Evolutionary conservation across 495 filamentous ascomycete genomes (phyloP), one percentile per base, ranked within the genome.

Genomic region (Hypoxylon cercidicola): DNA sequence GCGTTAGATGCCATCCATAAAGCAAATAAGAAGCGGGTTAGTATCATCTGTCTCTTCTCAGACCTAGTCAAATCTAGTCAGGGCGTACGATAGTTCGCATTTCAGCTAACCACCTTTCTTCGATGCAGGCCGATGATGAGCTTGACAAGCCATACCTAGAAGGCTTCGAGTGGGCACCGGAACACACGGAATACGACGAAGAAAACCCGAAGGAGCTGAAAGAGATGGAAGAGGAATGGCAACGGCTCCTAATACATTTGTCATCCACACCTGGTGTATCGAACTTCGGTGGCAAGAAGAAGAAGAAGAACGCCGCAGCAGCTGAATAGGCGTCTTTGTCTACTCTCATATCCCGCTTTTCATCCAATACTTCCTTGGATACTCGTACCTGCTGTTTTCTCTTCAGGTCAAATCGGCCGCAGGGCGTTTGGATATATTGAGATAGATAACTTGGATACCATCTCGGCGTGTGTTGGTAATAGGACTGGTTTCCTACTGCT

Each of bases 1-100:
- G 93, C 92, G 55, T 74, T 96, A 72, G 92, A 96, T 75, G 93
- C 90, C 67, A 97, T 97, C 81, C 82, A 95, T 84, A 96, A 96
- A 82, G 86, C 90, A 66, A 95, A 88, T 83, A 94, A 93, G 84
- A 97, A 96, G 87, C 88, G 92, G 88, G 93, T 91, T 79, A 59
- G 78, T 69, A 9, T n/a, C 20, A 32, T 3, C 35, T 12, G 16
- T 12, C 12, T 4, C 15, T 45, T 13, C 15, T 48, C 18, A 19
- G 47, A 18, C 25, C 25, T 28, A 28, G 25, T 28, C 25, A 3
- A 28, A 7, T 7, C 8, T 25, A 8, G n/a, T 32, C 15, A 35
- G 9, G n/a, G n/a, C n/a, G n/a, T n/a, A n/a, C n/a, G n/a, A n/a
- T n/a, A n/a, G n/a, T n/a, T n/a, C n/a, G n/a, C 25, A 12, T 8